Conservation (phyloP, 805 yeast species). For the Metschnikowia colocasiae region DNA sequence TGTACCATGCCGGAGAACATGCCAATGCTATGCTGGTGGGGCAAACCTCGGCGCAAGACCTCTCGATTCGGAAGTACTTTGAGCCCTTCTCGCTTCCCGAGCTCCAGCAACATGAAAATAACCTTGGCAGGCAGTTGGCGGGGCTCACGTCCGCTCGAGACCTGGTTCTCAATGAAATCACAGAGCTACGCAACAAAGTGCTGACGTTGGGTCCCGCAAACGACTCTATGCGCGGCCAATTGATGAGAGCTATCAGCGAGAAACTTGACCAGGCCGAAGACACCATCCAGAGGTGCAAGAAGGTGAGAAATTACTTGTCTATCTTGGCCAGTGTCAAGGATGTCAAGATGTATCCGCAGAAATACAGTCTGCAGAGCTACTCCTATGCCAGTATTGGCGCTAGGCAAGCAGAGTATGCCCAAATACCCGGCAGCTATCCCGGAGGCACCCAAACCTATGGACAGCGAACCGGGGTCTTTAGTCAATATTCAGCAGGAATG, state of each 20-base stretch:
- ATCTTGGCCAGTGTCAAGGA: slow-evolving; percentile 12
- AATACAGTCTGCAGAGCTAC: background rate
- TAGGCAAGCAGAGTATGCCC: background rate
- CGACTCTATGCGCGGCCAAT: background rate
- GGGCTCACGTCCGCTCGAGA: slow-evolving; percentile 8
- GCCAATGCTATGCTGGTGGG: background rate
- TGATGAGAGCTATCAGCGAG: slow-evolving; percentile 5
- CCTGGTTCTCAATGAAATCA: slow-evolving; percentile 1
- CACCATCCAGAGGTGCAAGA: slow-evolving; percentile 6
- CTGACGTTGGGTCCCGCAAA: slow-evolving; percentile 8
- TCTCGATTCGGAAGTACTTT: slow-evolving; percentile 8
- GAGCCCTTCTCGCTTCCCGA: slow-evolving; percentile 9
- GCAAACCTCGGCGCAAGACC: slow-evolving; percentile 4
- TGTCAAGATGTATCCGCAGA: slow-evolving; percentile 4
- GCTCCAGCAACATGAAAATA: slow-evolving; percentile 10
- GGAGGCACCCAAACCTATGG: background rate
- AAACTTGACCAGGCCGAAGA: slow-evolving; percentile 8
- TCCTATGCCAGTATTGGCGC: background rate
- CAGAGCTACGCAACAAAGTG: slow-evolving; percentile 2
- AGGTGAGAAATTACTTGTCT: slow-evolving; percentile 10
- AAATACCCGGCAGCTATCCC: background rate
- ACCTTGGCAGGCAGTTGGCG: slow-evolving; percentile 10
- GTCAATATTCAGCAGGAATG: background rate
- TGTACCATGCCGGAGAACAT: slow-evolving; percentile 22
- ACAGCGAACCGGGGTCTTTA: background rate